Evolutionary conservation across 768 basidiomycete species (phyloP).

Genomic region (Boletus eberwhitei): DNA sequence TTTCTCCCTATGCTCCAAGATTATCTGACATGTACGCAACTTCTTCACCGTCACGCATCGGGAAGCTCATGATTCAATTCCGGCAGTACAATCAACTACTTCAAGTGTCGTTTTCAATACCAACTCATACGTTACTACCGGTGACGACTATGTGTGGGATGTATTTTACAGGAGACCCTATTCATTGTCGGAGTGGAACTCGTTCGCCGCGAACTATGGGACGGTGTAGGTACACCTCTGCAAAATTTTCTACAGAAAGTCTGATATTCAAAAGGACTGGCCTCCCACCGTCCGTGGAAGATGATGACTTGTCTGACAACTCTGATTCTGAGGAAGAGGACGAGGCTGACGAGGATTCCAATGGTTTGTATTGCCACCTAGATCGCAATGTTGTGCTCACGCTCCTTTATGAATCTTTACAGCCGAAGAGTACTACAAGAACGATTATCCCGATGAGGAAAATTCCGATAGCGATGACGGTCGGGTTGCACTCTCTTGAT

Average conservation of each 20-base stretch:
- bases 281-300: conserved; percentile 53
- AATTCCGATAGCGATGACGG: conserved; percentile 40
- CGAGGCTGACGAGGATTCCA: conserved; percentile 82
- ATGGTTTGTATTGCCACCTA: conserved; percentile 44
- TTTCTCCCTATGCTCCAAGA: conserved; percentile 76
- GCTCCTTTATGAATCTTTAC: neutral
- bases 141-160: conserved; percentile 78
- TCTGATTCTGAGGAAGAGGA: conserved; percentile 69
- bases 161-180: conserved; percentile 73
- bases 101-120: conserved; percentile 4
- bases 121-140: neutral
- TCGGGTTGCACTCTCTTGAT: conserved; percentile 25
- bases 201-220: conserved; percentile 52
- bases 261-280: conserved; percentile 47
- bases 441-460: conserved; percentile 80
- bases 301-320: conserved; percentile 52
- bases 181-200: conserved; percentile 57
- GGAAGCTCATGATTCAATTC: neutral
- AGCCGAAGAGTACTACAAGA: conserved; percentile 84
- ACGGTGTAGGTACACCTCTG: conserved; percentile 49
- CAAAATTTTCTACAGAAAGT: neutral
- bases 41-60: neutral
- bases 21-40: conserved; percentile 57
- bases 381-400: neutral
- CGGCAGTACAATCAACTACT: conserved; percentile 27